These are phyloP conservation scores for Starmerella kuoi DNA, from an alignment of 805 yeast species.

Conservation along the genomic window DNA sequence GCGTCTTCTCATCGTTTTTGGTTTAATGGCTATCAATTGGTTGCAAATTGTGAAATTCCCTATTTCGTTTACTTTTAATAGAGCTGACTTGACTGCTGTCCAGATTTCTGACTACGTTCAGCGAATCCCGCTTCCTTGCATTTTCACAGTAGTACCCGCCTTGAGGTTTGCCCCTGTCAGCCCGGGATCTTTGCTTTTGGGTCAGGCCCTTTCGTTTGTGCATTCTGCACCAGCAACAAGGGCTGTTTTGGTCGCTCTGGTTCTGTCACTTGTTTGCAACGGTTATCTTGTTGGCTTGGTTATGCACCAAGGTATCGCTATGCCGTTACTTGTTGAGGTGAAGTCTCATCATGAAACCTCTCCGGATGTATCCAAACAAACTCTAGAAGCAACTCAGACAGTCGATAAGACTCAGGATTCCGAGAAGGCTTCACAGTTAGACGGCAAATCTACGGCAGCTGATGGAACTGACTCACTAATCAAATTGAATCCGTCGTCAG, in stretches of 20 bases:
- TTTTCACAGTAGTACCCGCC: conserved; percentile 32
- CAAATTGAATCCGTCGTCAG: background rate
- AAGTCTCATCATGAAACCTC: background rate
- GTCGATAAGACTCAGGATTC: background rate
- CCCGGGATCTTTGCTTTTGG: conserved; percentile 12
- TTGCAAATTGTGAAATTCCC: conserved; percentile 28
- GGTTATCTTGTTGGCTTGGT: conserved; percentile 58
- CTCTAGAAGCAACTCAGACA: background rate
- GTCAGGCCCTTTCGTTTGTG: conserved; percentile 8
- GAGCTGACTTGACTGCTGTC: conserved; percentile 17
- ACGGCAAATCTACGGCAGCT: background rate
- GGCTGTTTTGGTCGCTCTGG: conserved; percentile 55
- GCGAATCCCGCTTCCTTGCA: conserved; percentile 17
- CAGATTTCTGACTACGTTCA: conserved; percentile 13
- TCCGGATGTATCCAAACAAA: background rate
- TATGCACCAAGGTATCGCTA: conserved; percentile 40
- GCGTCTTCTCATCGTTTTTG: conserved; percentile 24
- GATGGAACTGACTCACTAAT: background rate
- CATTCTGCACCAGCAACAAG: conserved; percentile 16
- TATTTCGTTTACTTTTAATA: conserved; percentile 25
- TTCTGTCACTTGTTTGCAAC: conserved; percentile 67
- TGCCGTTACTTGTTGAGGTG: conserved; percentile 18
- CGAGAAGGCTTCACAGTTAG: background rate
- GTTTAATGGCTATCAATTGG: conserved; percentile 29
- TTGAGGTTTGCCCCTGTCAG: conserved; percentile 27